Percentiles rank a stretch among this genome's conserved stretches.
phyloP scores from a whole-genome alignment of 169 alveolate genomes.

The Cryptosporidium parvum region DNA sequence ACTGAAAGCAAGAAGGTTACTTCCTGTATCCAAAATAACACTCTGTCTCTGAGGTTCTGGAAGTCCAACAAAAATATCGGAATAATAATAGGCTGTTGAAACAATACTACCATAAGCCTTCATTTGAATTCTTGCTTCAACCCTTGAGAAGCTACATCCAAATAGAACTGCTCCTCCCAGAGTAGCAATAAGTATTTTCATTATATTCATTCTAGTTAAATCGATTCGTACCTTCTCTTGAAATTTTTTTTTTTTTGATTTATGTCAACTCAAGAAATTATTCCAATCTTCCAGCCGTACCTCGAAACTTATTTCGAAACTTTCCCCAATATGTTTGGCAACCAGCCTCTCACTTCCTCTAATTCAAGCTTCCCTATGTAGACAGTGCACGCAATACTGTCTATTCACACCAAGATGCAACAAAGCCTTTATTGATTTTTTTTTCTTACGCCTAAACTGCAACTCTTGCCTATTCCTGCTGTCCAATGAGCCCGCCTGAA shows the following conservation, averaged over 20 bases:
- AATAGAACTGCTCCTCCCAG: background rate
- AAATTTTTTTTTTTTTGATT: background rate
- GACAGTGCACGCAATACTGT: conserved; percentile 75
- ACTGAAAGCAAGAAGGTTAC: conserved; percentile 68
- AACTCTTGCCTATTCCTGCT: conserved; percentile 62
- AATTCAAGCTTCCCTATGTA: conserved; percentile 11
- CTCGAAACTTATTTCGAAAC: conserved; percentile 4
- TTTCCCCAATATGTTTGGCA: conserved; percentile 27
- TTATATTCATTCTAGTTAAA: background rate
- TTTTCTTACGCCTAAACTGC: conserved; percentile 65
- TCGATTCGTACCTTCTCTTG: background rate
- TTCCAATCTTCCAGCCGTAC: conserved; percentile 5
- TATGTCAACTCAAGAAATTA: conserved; percentile 6
- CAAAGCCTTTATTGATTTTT: conserved; percentile 13
- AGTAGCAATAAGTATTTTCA: background rate
- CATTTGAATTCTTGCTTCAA: conserved; percentile 37
- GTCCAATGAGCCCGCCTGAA: conserved; percentile 75
- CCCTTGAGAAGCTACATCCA: background rate
- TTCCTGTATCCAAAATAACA: conserved; percentile 71
- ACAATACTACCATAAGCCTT: conserved; percentile 75
- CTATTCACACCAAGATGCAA: conserved; percentile 75
- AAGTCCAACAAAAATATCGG: conserved; percentile 73
- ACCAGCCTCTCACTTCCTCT: conserved; percentile 16
- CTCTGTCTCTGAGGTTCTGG: conserved; percentile 75
- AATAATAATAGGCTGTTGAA: conserved; percentile 69